Percentiles rank a stretch among this genome's conserved stretches.
Conservation (phyloP, 768 basidiomycete genomes). For the Podaxis sp. region DNA sequence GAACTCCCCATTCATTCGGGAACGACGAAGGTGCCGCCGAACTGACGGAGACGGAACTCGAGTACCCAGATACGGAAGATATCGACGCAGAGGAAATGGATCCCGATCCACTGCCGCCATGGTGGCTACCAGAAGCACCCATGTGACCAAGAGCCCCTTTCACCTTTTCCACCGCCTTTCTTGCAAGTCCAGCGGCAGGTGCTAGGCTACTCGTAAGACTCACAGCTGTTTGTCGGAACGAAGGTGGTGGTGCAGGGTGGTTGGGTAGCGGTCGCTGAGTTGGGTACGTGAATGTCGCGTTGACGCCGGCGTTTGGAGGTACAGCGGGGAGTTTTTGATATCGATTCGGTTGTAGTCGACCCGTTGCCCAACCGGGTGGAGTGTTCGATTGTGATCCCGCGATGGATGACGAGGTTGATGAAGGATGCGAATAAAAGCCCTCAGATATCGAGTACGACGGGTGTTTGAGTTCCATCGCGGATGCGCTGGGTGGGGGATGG, state of each 20-base stretch:
- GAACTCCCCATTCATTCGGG: conserved; percentile 23
- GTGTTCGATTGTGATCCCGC: conserved; percentile 7
- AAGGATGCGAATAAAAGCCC: conserved; percentile 24
- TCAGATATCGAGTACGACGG: conserved; percentile 35
- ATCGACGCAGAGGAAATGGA: conserved; percentile 47
- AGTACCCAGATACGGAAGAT: conserved; percentile 6
- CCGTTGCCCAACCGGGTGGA: conserved; percentile 21
- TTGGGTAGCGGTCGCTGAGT: conserved; percentile 8
- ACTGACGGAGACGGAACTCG: conserved; percentile 17
- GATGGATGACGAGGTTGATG: conserved; percentile 20
- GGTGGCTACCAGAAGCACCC: conserved; percentile 17
- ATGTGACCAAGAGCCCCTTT: conserved; percentile 58
- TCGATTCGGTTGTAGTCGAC: conserved; percentile 21
- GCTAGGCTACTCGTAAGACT: conserved; percentile 69
- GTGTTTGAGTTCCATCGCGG: conserved; percentile 29
- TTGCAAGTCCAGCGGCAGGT: conserved; percentile 72
- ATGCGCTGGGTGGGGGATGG: conserved; percentile 27
- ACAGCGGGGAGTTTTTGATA: conserved; percentile 22
- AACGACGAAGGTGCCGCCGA: conserved; percentile 38
- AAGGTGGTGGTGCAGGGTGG: conserved; percentile 24
- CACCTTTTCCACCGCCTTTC: conserved; percentile 76
- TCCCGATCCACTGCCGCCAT: conserved; percentile 27
- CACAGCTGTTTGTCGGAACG: conserved; percentile 49
- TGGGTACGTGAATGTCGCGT: conserved; percentile 9
- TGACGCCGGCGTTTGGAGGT: conserved; percentile 18